Base-by-base conservation (phyloP, 257 asterid species). In the Capsicum chinense region DNA sequence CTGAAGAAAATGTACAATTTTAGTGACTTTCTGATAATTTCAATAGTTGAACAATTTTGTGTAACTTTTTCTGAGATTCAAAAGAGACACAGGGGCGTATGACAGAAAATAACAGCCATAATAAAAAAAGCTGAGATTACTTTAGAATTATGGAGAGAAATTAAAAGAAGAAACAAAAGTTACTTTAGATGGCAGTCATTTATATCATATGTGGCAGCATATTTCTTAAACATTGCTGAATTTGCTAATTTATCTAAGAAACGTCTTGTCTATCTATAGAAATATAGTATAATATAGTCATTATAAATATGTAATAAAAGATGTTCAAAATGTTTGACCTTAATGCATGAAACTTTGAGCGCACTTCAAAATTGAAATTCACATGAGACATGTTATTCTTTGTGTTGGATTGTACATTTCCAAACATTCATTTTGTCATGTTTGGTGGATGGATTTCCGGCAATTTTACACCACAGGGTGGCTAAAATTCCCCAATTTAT, bases 401-500 rank as follows among this genome's bases (percentile, higher is more conserved):
- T 50, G 13, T 9, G 47, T 50, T 50, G 21, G 81, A 74, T 74
- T 74, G 52, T 47, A 74, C 81, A 74, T 74, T 74, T 50, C 3
- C 21, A 3, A 21, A 21, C 76, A 67, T 37, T 15, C 13, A 74
- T 71, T 74, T 71, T 50, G 81, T 21, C 81, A 74, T 52, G 62
- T 74, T 74, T 74, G 59, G 80, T 48, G 80, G 42, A 73, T 73
- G 12, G 79, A 48, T 48, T 33, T 35, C 14, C 17, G 80, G 80
- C 80, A 48, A 73, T 73, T 7, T 73, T n/a, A 71, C 80, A 71
- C 6, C 6, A 14, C 19, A 6, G 12, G 44, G 60, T 50, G 44
- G 44, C 80, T 74, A 21, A 74, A 19, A 12, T 19, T 11, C 80
- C 59, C 12, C n/a, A 48, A 73, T 73, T 74, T 50, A 74, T 50